phyloP scores from a whole-genome alignment of 257 asterid genomes.

The Solanum sitiens region DNA sequence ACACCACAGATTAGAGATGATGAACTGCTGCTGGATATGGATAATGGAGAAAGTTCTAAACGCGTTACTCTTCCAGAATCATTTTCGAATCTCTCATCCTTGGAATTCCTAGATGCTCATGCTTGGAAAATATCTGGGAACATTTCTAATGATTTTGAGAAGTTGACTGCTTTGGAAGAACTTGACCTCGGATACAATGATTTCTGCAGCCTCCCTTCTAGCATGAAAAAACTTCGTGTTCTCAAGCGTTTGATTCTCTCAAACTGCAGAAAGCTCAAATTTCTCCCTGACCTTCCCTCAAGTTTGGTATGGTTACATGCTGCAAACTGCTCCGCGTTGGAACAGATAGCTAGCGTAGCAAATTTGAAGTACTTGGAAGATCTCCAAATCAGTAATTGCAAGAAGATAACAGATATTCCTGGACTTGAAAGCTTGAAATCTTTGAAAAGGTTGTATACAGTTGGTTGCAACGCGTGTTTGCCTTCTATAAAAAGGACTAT shows the following conservation, averaged over 20 bases:
- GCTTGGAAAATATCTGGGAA: constrained; percentile 21
- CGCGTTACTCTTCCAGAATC: constrained; percentile 17
- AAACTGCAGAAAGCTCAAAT: background rate
- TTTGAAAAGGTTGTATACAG: constrained; percentile 13
- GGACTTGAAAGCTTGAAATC: constrained; percentile 20
- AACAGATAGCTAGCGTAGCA: background rate
- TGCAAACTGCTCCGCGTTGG: background rate
- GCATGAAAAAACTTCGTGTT: constrained; percentile 7
- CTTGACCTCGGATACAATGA: constrained; percentile 13
- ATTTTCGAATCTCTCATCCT: constrained; percentile 12
- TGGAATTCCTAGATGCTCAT: constrained; percentile 14
- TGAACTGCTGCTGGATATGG: background rate
- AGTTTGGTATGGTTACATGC: background rate
- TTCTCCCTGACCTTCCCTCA: background rate
- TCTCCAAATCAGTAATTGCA: background rate
- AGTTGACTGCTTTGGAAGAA: constrained; percentile 5
- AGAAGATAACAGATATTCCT: background rate
- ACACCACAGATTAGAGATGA: background rate
- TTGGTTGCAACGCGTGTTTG: constrained; percentile 8
- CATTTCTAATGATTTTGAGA: constrained; percentile 16
- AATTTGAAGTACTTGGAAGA: background rate
- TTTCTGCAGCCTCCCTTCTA: constrained; percentile 14
- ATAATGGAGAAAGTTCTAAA: background rate
- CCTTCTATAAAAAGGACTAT: background rate
- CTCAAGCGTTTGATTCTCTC: background rate